Evolutionary conservation across 2,329 filamentous ascomycete genomes (phyloP).

Genomic region (Diaporthe ilicicola): DNA sequence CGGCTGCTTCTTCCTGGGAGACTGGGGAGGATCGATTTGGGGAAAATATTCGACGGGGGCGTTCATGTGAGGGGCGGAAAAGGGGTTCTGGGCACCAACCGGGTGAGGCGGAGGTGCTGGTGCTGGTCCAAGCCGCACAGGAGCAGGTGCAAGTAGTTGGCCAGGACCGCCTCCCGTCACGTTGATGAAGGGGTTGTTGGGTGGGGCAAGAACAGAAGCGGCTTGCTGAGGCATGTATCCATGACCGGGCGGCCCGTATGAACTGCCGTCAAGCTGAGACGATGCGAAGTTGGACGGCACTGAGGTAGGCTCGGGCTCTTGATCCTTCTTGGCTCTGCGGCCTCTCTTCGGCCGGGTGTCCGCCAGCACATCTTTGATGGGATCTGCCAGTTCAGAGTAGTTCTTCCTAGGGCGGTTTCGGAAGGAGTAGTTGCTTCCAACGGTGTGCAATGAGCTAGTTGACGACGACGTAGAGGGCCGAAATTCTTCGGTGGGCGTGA

Average conservation of each 20-base stretch:
- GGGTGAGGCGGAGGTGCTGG: conserved; percentile 26
- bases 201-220: conserved; percentile 28
- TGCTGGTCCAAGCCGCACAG: conserved; percentile 26
- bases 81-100: conserved; percentile 32
- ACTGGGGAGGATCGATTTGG: conserved; percentile 26
- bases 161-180: conserved; percentile 32
- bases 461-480: conserved; percentile 63
- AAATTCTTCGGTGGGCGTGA: conserved; percentile 53
- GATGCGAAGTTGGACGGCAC: conserved; percentile 24
- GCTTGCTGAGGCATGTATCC: conserved; percentile 22
- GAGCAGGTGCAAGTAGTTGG: conserved; percentile 31
- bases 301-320: conserved; percentile 28
- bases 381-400: conserved; percentile 59
- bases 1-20: conserved; percentile 24
- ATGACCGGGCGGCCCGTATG: conserved; percentile 4
- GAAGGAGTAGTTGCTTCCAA: conserved; percentile 61
- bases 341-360: conserved; percentile 46
- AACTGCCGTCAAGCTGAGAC: conserved; percentile 12
- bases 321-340: conserved; percentile 32
- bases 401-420: conserved; percentile 64
- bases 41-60: conserved; percentile 23
- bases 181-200: conserved; percentile 33
- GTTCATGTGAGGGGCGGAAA: conserved; percentile 31
- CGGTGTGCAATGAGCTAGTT: conserved; percentile 57
- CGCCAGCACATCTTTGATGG: conserved; percentile 47